A percentile compares a stretch with the other conserved stretches of the same genome.
phyloP scores from a whole-genome alignment of 192 early-diverging fungal species.

The Backusella sp. region DNA sequence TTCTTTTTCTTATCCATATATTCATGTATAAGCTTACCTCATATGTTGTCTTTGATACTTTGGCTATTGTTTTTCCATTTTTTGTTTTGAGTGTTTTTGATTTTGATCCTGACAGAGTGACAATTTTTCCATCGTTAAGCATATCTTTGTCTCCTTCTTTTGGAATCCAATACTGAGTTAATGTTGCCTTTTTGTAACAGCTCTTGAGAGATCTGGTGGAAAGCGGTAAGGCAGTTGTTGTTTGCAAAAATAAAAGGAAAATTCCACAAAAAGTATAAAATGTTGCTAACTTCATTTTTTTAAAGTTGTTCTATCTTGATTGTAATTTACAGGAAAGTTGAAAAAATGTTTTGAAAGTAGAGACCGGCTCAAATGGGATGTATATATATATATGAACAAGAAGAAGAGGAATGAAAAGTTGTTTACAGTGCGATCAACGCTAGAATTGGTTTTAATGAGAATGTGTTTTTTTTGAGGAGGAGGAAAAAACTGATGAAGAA shows the following conservation, averaged over 20 bases:
- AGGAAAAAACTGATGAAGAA: not conserved
- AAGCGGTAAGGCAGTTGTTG: not conserved
- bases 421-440: slow-evolving; percentile 5
- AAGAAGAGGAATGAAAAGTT: not conserved
- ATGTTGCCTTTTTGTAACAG: slow-evolving; percentile 18
- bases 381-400: slow-evolving; percentile 1
- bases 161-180: slow-evolving; percentile 43
- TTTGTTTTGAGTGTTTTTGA: slow-evolving; percentile 17
- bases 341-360: not conserved
- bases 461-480: not conserved
- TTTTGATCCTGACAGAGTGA: slow-evolving; percentile 23
- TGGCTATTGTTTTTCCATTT: slow-evolving; percentile 30
- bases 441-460: not conserved
- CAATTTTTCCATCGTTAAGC: slow-evolving; percentile 33
- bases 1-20: not conserved
- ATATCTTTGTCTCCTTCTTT: slow-evolving; percentile 39
- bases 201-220: not conserved
- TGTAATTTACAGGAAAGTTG: not conserved
- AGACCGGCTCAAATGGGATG: not conserved
- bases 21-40: not conserved
- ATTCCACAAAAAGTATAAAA: slow-evolving; percentile 1
- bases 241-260: not conserved
- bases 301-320: not conserved
- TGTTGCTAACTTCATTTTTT: slow-evolving; percentile 1
- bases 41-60: slow-evolving; percentile 32